These are phyloP conservation scores for Chytriomyces hyalinus DNA, from an alignment of 192 early-diverging fungal species.

Conservation along the genomic window DNA sequence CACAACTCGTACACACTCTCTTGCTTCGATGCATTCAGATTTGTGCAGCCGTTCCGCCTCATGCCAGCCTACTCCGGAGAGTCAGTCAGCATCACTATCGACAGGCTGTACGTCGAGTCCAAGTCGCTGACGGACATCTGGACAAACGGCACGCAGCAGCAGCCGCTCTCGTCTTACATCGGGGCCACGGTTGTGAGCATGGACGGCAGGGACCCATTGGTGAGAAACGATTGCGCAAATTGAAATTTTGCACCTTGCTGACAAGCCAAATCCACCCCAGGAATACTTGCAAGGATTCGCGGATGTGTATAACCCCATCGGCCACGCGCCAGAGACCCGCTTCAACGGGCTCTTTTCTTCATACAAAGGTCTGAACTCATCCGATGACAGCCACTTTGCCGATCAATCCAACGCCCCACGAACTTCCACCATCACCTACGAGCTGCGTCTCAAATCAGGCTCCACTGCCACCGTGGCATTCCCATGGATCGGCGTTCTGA, in stretches of 20 bases:
- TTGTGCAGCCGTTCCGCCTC: conserved; percentile 11
- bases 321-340: conserved; percentile 20
- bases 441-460: neutral
- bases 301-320: neutral
- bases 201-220: conserved; percentile 5
- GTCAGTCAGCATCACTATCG: neutral
- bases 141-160: neutral
- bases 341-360: conserved; percentile 20
- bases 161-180: neutral
- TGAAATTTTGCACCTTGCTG: neutral
- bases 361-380: conserved; percentile 5
- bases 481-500: neutral
- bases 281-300: conserved; percentile 28
- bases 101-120: neutral
- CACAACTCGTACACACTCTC: neutral
- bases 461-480: neutral
- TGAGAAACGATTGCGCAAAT: neutral
- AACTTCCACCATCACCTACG: neutral
- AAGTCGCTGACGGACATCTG: neutral
- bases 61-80: neutral
- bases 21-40: conserved; percentile 8
- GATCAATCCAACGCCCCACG: neutral
- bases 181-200: conserved; percentile 16
- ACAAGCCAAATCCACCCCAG: neutral
- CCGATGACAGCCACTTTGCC: neutral